Conservation (phyloP, 805 yeast genomes). For the Clavispora carvajalis region DNA sequence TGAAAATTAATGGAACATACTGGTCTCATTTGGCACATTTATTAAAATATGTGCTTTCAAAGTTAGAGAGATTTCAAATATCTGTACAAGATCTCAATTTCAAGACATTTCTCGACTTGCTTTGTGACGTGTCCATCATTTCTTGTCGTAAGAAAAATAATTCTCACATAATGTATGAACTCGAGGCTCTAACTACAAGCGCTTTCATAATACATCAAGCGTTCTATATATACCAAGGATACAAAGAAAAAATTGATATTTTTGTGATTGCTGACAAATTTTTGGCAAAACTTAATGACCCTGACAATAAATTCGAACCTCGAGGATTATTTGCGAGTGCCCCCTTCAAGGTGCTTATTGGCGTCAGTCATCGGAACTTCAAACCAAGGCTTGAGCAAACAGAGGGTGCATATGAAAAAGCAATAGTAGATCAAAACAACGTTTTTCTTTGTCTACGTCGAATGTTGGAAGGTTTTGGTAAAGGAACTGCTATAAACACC, state of each 20-base stretch:
- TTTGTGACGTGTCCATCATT: constrained; percentile 7
- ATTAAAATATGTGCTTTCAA: constrained; percentile 15
- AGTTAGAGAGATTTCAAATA: constrained; percentile 17
- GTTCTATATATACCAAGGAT: constrained; percentile 28
- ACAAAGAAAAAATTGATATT: constrained; percentile 21
- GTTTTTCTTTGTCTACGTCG: neutral
- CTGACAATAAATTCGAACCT: constrained; percentile 1
- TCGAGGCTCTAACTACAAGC: constrained; percentile 4
- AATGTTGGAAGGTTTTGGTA: neutral
- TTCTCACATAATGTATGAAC: constrained; percentile 3
- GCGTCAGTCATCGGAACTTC: constrained; percentile 1
- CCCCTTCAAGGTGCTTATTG: constrained; percentile 5
- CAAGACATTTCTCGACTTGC: constrained; percentile 20
- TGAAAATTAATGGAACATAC: constrained; percentile 14
- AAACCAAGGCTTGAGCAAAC: constrained; percentile 9
- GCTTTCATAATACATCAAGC: constrained; percentile 15
- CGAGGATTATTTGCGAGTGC: constrained; percentile 2
- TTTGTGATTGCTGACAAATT: constrained; percentile 6
- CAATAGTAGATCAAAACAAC: neutral
- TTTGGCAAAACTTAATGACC: neutral
- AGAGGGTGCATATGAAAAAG: constrained; percentile 2
- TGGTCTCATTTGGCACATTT: constrained; percentile 28
- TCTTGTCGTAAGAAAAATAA: constrained; percentile 2
- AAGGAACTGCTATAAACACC: neutral
- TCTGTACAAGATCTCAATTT: constrained; percentile 16